Evolutionary conservation across 1,139 yeast species (phyloP), one percentile per base, ranked within the genome.

Genomic region (Debaryomyces sp.): DNA sequence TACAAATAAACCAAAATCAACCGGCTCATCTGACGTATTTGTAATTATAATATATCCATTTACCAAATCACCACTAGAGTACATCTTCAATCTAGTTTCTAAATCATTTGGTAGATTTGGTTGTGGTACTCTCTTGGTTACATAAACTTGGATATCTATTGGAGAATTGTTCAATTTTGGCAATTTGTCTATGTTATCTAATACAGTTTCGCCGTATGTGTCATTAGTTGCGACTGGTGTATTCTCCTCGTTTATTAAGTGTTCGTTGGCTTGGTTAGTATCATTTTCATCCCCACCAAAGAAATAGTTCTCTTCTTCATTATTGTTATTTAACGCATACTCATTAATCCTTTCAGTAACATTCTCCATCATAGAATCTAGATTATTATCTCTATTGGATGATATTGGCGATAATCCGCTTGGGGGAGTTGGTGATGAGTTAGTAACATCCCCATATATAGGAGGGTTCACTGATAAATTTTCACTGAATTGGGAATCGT

Each of bases 61-160:
- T 1, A 70, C 73, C 38, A 67, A 54, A 46, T 70, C 77, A 1
- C 78, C 79, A 47, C 70, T 66, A 4, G 78, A 66, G 50, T 76
- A 75, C 53, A 75, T 80, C 51, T 76, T 76, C 43, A 76, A 62
- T 45, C 78, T 59, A 0, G 79, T 73, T 57, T 76, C 81, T 21
- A 68, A 57, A 39, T 73, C 78, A 54, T 67, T 70, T 5, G 58
- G 44, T 10, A 53, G 51, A 47, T 73, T 61, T 1, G 79, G 78
- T 23, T 57, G 59, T 0, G 81, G 80, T 0, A 75, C 68, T 32
- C 57, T 58, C 48, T 76, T 76, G 6, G 81, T 75, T 4, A 77
- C 80, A 49, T 51, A 68, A 10, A 76, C 75, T 53, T 75, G 75
- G 32, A 77, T 68, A 47, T 72, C 77, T 8, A 77, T 61, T 0